phyloP scores from a whole-genome alignment of 208 protist genomes.

The Entamoeba histolytica region DNA sequence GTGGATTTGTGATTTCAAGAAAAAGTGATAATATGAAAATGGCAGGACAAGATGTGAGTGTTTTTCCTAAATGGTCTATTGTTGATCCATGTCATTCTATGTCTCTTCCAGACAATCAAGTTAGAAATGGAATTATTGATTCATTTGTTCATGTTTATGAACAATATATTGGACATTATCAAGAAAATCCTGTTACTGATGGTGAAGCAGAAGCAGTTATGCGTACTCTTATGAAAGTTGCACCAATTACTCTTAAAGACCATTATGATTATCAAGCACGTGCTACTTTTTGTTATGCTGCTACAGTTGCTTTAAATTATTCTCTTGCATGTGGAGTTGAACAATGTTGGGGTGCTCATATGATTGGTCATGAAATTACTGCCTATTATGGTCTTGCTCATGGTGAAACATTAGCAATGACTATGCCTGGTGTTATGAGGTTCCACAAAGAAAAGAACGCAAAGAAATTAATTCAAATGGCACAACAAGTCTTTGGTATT shows the following conservation, averaged over 20 bases:
- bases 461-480: too few relatives aligned
- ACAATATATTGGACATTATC: neutral
- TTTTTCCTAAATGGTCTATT: neutral
- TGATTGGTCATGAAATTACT: neutral
- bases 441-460: too few relatives aligned
- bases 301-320: neutral
- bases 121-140: constrained; percentile 11
- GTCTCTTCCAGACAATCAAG: neutral
- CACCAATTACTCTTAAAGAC: neutral
- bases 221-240: neutral
- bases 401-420: too few relatives aligned
- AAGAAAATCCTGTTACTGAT: neutral
- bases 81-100: neutral
- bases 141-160: neutral
- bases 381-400: too few relatives aligned
- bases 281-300: neutral
- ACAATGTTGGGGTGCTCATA: neutral
- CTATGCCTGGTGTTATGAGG: too few relatives aligned
- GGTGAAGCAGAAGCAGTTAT: neutral
- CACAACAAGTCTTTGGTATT: too few relatives aligned
- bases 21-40: neutral
- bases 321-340: neutral
- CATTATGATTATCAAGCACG: neutral
- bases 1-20: neutral
- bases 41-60: neutral